phyloP scores from a whole-genome alignment of 495 filamentous ascomycete species.

The Aspergillus homomorphus region DNA sequence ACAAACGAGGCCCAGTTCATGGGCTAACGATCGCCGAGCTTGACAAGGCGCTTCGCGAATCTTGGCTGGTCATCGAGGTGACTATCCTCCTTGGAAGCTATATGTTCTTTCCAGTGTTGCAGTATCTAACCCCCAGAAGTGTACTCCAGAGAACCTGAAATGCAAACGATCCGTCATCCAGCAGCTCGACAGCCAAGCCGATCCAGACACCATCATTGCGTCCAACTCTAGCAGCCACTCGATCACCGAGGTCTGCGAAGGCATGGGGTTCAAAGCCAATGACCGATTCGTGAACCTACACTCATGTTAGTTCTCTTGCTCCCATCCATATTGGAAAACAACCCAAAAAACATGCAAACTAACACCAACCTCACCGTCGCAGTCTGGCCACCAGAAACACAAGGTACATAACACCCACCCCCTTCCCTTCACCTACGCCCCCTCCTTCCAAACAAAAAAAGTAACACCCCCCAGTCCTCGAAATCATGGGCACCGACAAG shows the following conservation, averaged over 20 bases:
- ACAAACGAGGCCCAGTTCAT: constrained; percentile 20
- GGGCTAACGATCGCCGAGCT: constrained; percentile 15
- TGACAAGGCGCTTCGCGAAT: constrained; percentile 17
- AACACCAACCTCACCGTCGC: neutral
- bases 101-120: neutral
- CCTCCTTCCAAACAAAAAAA: no score
- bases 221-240: constrained; percentile 42
- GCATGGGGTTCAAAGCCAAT: constrained; percentile 23
- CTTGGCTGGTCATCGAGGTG: constrained; percentile 41
- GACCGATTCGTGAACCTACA: constrained; percentile 32
- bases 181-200: constrained; percentile 29
- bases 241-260: constrained; percentile 33
- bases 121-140: constrained; percentile 17
- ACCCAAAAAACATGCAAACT: neutral
- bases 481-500: constrained; percentile 37
- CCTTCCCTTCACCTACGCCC: neutral
- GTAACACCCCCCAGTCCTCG: constrained; percentile 26
- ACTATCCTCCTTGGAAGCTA: neutral
- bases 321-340: neutral
- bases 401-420: constrained; percentile 18
- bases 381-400: constrained; percentile 43
- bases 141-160: constrained; percentile 32
- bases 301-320: constrained; percentile 28
- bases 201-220: constrained; percentile 30
- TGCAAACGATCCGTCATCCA: constrained; percentile 28